Conservation (phyloP, 2,329 filamentous ascomycete species). For the Leptodontidium sp. region DNA sequence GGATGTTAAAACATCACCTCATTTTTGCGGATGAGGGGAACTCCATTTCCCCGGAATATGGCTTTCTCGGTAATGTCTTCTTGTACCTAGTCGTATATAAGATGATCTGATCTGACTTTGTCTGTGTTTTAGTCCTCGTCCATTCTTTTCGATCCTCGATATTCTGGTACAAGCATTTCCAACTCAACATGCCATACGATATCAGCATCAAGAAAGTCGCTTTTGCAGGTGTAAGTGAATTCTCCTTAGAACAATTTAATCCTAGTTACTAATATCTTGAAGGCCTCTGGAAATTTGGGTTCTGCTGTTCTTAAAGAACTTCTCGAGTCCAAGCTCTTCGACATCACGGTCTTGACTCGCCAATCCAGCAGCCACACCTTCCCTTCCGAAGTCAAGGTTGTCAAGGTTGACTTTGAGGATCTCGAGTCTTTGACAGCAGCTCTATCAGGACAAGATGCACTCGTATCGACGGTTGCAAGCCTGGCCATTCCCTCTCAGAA, state of each 20-base stretch:
- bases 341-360: constrained; percentile 59
- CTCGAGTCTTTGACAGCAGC: constrained; percentile 53
- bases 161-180: neutral
- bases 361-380: constrained; percentile 33
- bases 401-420: constrained; percentile 55
- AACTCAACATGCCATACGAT: constrained; percentile 34
- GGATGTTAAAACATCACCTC: constrained; percentile 25
- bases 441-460: constrained; percentile 64
- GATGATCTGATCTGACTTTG: neutral
- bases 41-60: constrained; percentile 24
- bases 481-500: constrained; percentile 52
- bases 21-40: constrained; percentile 31
- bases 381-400: constrained; percentile 50
- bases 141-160: neutral
- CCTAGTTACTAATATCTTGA: constrained; percentile 12
- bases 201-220: constrained; percentile 38
- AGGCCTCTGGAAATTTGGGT: constrained; percentile 40
- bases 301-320: constrained; percentile 38
- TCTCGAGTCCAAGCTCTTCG: constrained; percentile 46
- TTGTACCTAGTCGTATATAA: constrained; percentile 16
- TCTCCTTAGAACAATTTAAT: neutral
- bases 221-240: constrained; percentile 37
- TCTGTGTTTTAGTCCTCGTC: neutral
- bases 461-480: constrained; percentile 57
- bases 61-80: neutral